phyloP scores from a whole-genome alignment of 2,329 filamentous ascomycete species.

The Neofusicoccum umdonicola region DNA sequence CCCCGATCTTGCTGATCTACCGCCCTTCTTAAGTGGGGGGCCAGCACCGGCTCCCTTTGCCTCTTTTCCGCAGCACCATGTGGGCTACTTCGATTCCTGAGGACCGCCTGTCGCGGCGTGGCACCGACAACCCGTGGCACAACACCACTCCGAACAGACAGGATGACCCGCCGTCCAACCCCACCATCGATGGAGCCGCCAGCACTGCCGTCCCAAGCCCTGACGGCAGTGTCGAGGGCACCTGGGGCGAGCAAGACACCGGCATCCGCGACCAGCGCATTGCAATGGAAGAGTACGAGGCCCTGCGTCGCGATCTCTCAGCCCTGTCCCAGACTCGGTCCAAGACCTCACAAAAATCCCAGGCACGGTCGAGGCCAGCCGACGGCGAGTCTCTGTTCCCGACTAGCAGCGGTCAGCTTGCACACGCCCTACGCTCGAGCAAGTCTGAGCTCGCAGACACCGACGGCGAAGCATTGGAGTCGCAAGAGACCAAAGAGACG shows the following conservation, averaged over 20 bases:
- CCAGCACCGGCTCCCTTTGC: neutral
- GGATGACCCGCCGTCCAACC: conserved; percentile 23
- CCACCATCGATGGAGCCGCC: neutral
- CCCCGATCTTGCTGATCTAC: neutral
- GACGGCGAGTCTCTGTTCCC: neutral
- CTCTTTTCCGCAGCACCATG: neutral
- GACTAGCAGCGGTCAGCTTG: conserved; percentile 23
- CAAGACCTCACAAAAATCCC: neutral
- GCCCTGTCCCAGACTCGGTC: conserved; percentile 41
- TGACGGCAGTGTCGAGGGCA: conserved; percentile 45
- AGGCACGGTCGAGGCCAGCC: neutral
- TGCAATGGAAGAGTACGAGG: conserved; percentile 61
- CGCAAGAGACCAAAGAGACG: conserved; percentile 29
- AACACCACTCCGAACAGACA: conserved; percentile 23
- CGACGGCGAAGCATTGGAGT: conserved; percentile 25
- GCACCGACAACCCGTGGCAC: conserved; percentile 35
- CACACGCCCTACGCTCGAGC: neutral
- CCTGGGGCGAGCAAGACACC: conserved; percentile 62
- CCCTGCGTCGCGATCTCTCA: conserved; percentile 56
- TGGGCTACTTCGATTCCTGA: conserved; percentile 26
- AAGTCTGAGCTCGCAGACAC: conserved; percentile 12
- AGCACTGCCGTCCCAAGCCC: conserved; percentile 21
- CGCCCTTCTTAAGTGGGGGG: neutral
- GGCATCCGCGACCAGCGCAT: conserved; percentile 52
- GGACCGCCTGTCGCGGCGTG: conserved; percentile 8